These are phyloP conservation scores for Cystobasidiaceae sp. DNA, from an alignment of 1,284 basidiomycete genomes.

Conservation along the genomic window DNA sequence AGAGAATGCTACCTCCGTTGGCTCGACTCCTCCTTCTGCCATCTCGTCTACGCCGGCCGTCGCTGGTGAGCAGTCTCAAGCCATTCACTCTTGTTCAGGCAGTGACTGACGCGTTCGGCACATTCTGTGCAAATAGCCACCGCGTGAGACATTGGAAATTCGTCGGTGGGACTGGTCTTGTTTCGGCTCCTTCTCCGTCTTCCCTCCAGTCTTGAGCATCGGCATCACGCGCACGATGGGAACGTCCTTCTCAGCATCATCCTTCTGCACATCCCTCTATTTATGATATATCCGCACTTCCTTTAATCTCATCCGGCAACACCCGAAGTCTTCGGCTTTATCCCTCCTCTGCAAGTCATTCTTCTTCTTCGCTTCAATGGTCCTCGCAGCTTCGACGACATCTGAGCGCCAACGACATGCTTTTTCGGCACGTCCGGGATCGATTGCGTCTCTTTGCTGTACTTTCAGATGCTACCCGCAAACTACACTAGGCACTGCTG, in stretches of 20 bases:
- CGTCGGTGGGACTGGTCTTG: background rate
- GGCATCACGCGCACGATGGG: background rate
- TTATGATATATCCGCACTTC: background rate
- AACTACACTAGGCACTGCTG: background rate
- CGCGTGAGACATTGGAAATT: background rate
- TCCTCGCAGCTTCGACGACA: no score
- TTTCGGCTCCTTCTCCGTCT: background rate
- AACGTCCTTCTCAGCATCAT: background rate
- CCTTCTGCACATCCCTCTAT: background rate
- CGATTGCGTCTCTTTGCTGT: no score
- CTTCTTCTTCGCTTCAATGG: no score
- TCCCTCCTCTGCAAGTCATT: no score
- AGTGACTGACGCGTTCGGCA: background rate
- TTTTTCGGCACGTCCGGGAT: no score
- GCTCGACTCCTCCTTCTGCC: background rate
- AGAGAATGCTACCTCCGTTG: background rate
- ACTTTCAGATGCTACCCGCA: background rate
- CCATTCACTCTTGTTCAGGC: background rate
- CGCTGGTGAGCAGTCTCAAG: background rate
- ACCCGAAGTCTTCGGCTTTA: no score
- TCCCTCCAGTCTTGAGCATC: background rate
- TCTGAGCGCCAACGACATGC: no score
- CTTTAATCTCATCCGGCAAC: background rate
- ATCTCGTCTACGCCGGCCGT: background rate
- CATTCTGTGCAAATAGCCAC: background rate